Percentiles rank a stretch among this genome's conserved stretches.
These are phyloP conservation scores for Aureobasidium melanogenum DNA, from an alignment of 2,329 filamentous ascomycete species.

Conservation along the genomic window DNA sequence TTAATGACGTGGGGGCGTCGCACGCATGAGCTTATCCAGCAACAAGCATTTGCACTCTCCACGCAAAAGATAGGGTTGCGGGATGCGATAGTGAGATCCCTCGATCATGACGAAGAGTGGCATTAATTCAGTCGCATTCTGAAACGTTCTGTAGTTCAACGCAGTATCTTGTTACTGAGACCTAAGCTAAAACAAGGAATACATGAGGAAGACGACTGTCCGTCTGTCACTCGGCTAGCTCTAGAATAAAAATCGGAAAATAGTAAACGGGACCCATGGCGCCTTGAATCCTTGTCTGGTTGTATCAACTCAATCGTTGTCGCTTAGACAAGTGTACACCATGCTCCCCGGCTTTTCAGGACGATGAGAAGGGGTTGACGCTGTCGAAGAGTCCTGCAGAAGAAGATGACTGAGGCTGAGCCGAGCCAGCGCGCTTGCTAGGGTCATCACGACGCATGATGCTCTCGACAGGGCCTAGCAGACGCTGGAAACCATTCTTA, in stretches of 20 bases:
- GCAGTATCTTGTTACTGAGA: constrained; percentile 5
- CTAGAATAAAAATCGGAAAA: not conserved
- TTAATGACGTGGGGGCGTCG: not conserved
- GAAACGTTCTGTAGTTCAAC: constrained; percentile 4
- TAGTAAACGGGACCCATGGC: not conserved
- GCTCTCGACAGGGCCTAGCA: constrained; percentile 85
- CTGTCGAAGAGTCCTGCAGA: not conserved
- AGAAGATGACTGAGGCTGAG: not conserved
- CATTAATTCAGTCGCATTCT: not conserved
- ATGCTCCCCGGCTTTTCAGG: constrained; percentile 4
- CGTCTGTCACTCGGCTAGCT: not conserved
- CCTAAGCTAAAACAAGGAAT: not conserved
- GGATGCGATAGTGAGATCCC: not conserved
- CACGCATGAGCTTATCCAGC: not conserved
- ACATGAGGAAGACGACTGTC: not conserved
- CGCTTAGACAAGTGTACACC: not conserved
- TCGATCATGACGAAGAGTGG: not conserved
- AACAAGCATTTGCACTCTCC: not conserved
- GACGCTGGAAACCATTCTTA: constrained; percentile 87
- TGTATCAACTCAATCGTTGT: constrained; percentile 1
- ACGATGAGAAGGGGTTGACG: constrained; percentile 6
- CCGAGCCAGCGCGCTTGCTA: constrained; percentile 27
- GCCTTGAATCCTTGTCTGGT: not conserved
- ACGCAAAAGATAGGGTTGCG: not conserved
- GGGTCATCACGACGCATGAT: constrained; percentile 77